Conservation (phyloP, 139 green algal genomes). For the Edaphochlamys debaryana region DNA sequence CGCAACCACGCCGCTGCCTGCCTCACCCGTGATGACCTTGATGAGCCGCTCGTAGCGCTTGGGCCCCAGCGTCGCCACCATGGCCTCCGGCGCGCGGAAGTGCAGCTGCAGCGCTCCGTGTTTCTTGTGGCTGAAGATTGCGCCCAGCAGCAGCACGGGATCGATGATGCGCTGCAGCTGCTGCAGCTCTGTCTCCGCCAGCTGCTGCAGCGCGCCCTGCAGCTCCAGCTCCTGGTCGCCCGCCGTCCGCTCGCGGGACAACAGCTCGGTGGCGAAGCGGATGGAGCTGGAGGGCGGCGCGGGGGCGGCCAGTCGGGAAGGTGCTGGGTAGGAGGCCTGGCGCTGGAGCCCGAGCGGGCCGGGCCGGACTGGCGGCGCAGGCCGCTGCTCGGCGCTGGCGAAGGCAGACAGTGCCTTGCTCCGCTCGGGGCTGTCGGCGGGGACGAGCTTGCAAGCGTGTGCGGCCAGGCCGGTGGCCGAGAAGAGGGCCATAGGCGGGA, state of each 20-base stretch:
- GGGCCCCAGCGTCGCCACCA: constrained; percentile 39
- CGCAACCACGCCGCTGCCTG: too few species aligned
- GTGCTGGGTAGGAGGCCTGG: too few species aligned
- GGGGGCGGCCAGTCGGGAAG: too few species aligned
- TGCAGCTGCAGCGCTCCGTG: constrained; percentile 1
- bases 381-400: too few species aligned
- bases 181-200: constrained; percentile 5
- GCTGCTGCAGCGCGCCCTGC: neutral
- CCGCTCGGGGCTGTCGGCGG: neutral
- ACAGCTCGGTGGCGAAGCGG: too few species aligned
- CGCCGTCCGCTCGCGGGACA: neutral
- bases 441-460: constrained; percentile 4
- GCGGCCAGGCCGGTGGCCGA: neutral
- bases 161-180: constrained; percentile 23
- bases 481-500: neutral
- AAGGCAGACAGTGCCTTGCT: neutral
- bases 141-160: neutral
- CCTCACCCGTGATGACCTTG: constrained; percentile 33
- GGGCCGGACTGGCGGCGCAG: too few species aligned
- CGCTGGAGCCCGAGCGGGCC: too few species aligned
- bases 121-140: constrained; percentile 9
- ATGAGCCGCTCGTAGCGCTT: constrained; percentile 40
- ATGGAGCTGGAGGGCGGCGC: too few species aligned
- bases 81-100: neutral
- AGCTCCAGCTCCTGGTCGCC: neutral